Evolutionary conservation across 306 rosid genomes (phyloP).

Genomic region (Carpinus viminea): DNA sequence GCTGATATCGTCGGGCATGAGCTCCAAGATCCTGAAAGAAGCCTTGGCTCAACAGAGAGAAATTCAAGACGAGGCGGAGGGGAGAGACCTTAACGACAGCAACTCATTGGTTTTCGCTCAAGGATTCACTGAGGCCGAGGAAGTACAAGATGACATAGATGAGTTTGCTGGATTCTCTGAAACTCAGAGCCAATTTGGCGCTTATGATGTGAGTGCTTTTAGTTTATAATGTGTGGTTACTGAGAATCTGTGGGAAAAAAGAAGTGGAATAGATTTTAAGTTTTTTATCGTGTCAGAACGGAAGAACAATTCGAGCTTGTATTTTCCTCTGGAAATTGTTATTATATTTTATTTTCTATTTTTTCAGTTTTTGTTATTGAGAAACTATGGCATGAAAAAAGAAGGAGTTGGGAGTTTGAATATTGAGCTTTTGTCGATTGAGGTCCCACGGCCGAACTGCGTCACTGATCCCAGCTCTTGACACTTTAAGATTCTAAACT

Average conservation of each 20-base stretch:
- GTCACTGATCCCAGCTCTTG: background rate
- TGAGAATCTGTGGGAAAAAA: constrained; percentile 2
- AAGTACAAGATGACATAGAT: constrained; percentile 52
- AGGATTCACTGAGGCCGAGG: constrained; percentile 30
- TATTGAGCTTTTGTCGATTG: background rate
- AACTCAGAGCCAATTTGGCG: constrained; percentile 46
- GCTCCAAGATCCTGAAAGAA: constrained; percentile 74
- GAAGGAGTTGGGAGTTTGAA: background rate
- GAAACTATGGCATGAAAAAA: background rate
- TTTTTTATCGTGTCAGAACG: background rate
- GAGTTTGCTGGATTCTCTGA: constrained; percentile 62
- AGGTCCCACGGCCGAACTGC: background rate
- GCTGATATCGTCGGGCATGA: constrained; percentile 55
- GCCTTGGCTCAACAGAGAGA: constrained; percentile 78
- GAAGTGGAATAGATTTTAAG: background rate
- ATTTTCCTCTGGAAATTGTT: background rate
- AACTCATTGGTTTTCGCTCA: constrained; percentile 23
- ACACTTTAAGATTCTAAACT: background rate
- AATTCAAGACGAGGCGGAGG: constrained; percentile 44
- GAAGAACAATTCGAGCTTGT: background rate
- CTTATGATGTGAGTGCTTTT: constrained; percentile 42
- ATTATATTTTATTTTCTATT: background rate
- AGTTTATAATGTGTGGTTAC: background rate
- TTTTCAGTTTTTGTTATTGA: background rate
- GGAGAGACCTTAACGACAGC: constrained; percentile 22